A percentile compares a stretch with the other conserved stretches of the same genome.
These are phyloP conservation scores for Pelagophyceae sp. DNA, from an alignment of 352 stramenopile species.

Conservation along the genomic window DNA sequence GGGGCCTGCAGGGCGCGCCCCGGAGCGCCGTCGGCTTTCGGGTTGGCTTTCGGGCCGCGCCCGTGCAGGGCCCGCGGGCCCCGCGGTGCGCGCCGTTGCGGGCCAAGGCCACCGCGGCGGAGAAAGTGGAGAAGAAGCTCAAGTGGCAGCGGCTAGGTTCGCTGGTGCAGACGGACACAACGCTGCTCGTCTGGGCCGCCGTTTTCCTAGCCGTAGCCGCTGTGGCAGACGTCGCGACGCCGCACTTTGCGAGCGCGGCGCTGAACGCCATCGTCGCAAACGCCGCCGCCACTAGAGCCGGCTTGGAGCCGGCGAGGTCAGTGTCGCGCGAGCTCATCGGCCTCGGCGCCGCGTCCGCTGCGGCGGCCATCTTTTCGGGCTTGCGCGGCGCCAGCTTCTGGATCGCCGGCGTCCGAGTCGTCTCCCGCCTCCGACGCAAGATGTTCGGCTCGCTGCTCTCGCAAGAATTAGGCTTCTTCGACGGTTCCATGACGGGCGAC, in stretches of 20 bases:
- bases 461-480: slow-evolving; percentile 66
- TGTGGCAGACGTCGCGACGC: slow-evolving; percentile 32
- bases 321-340: slow-evolving; percentile 21
- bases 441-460: slow-evolving; percentile 52
- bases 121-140: neutral
- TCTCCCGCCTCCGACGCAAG: slow-evolving; percentile 38
- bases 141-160: neutral
- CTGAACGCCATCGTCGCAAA: slow-evolving; percentile 35
- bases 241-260: slow-evolving; percentile 36
- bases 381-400: slow-evolving; percentile 38
- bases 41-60: too few species aligned
- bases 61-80: too few species aligned
- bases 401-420: slow-evolving; percentile 33
- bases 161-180: slow-evolving; percentile 25
- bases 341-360: slow-evolving; percentile 3
- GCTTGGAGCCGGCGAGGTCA: slow-evolving; percentile 17
- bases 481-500: slow-evolving; percentile 56
- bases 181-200: slow-evolving; percentile 26
- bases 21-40: too few species aligned
- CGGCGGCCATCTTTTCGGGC: slow-evolving; percentile 27
- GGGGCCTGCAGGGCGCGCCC: too few species aligned
- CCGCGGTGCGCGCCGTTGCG: neutral
- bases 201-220: slow-evolving; percentile 30
- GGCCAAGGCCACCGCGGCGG: too few species aligned
- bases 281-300: neutral